These are phyloP conservation scores for Epichloe uncinata DNA, from an alignment of 2,329 filamentous ascomycete species.

Conservation along the genomic window DNA sequence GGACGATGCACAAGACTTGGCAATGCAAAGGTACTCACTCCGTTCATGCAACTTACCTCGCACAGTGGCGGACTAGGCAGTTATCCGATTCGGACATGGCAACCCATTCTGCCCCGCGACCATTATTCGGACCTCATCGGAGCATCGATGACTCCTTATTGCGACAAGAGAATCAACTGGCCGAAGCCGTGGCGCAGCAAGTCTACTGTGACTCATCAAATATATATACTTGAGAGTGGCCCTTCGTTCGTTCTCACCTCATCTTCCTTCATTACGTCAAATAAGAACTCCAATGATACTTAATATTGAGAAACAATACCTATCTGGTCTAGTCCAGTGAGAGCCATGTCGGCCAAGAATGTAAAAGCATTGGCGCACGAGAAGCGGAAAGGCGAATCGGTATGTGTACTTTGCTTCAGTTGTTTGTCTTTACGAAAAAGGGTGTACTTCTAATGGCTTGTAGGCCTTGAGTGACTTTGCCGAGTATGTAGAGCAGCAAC, in stretches of 20 bases:
- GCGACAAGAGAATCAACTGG: not conserved
- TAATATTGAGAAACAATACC: constrained; percentile 11
- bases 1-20: not conserved
- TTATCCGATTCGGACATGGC: not conserved
- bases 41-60: not conserved
- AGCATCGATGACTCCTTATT: constrained; percentile 3
- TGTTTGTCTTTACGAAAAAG: not conserved
- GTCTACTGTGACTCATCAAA: constrained; percentile 3
- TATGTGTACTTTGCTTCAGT: constrained; percentile 27
- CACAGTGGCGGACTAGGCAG: not conserved
- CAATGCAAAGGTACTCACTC: not conserved
- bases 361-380: constrained; percentile 59
- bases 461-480: constrained; percentile 84
- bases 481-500: constrained; percentile 93
- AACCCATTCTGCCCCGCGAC: not conserved
- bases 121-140: too few relatives aligned
- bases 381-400: constrained; percentile 74
- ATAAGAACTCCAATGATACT: constrained; percentile 13
- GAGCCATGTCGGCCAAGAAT: constrained; percentile 39
- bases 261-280: not conserved
- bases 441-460: constrained; percentile 1
- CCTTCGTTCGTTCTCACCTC: not conserved
- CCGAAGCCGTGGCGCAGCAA: not conserved
- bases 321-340: constrained; percentile 9
- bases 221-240: not conserved